Base-by-base conservation (phyloP, 2,329 filamentous ascomycete species). In the Aureobasidium sp. region DNA sequence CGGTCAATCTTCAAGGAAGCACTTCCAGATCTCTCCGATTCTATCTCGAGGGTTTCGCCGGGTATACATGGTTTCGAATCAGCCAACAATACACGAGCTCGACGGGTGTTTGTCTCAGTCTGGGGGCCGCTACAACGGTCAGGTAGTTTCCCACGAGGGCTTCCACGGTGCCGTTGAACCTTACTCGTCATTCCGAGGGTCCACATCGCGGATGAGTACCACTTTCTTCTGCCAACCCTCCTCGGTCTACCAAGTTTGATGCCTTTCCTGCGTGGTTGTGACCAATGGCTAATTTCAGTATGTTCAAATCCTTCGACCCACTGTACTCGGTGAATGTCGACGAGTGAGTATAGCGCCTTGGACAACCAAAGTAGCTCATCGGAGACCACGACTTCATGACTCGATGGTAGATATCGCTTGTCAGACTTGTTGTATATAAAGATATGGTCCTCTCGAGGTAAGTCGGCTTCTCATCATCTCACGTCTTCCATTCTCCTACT, bases 111-210 rank as follows among this genome's bases (percentile, higher is more conserved):
- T 60, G 57, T 60, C 57, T 60, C 57, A 60, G 33, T 60, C 56
- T 60, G 35, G 19, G 27, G 45, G 45, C 35, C 44, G 35, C 56
- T 59, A 59, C 31, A 48, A 59, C 44, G 44, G 29, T 48, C 39
- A 24, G 24, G 33, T 42, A 7, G 31, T 42, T 50, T 33, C 2
- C 44, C 57, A 40, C 45, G 31, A 45, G 54, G 54, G 33, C 42
- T 37, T 57, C 54, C 19, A 39, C 54, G 54, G n/a, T 60, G 44
- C 57, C 57, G 57, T 33, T 60, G 57, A 60, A 49, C 57, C 35
- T 27, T 42, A 60, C 31, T 22, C 37, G 2, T 27, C n/a, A 24
- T 7, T 42, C 44, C 22, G 24, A 45, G 54, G 54, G 31, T 49
- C 33, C 56, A 49, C 44, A 45, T 47, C 42, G 17, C 49, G 53